Evolutionary conservation across 257 asterid genomes (phyloP), one percentile per base, ranked within the genome.

Genomic region (Solanum tarijense): DNA sequence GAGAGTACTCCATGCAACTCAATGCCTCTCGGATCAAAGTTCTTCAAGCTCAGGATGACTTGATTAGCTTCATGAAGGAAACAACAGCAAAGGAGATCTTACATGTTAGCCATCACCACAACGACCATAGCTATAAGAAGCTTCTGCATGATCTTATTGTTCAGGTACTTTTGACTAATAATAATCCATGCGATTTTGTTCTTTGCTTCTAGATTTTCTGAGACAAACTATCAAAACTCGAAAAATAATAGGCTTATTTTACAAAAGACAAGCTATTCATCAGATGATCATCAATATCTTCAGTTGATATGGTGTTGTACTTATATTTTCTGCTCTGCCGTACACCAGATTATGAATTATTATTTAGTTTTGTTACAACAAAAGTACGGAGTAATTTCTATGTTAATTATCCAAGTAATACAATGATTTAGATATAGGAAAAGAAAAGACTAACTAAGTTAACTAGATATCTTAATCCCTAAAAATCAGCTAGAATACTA

Each of bases 31-130:
- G 98, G 69, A 89, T 95, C 89, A 95, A 94, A 93, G 98, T 95
- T 91, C 96, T 95, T 91, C 98, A 95, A 91, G 98, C 98, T 58
- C 98, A 94, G 90, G 99, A 96, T 89, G 99, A 94, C 91, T 89
- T 96, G 92, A 95, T 94, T 41, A 94, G 90, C 91, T 90, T 94
- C 82, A 95, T 94, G 98, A 94, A 91, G 94, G 98, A 92, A 78
- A 88, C 90, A 27, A 93, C 98, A 65, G 85, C 95, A 8, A 89
- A 94, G 92, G 96, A 93, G 87, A 93, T 90, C 27, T 90, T 90
- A 91, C 68, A 68, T 65, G 92, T 93, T 86, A 91, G 95, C 95
- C 88, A 89, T 5, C 88, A 94, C 90, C 93, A 91, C 65, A 92
- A 94, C 89, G 92, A 91, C 55, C 92, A 88, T 58, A 89, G 46